phyloP scores from a whole-genome alignment of 208 protist genomes.

The Acanthamoeba divionensis region DNA sequence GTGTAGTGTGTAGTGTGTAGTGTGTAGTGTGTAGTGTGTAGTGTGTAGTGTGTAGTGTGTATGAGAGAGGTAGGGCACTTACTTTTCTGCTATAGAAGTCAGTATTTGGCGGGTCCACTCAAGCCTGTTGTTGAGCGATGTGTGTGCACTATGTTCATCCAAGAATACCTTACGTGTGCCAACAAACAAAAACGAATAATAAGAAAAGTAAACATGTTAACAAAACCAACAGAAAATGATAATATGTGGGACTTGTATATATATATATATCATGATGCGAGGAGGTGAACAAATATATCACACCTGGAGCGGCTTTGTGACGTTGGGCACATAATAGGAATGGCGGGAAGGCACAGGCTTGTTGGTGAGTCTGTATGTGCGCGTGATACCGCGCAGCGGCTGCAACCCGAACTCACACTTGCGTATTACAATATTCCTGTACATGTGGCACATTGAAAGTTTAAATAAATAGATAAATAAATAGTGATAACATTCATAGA shows the following conservation, averaged over 20 bases:
- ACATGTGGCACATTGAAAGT: not conserved
- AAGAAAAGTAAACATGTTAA: no score
- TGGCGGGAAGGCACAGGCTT: constrained; percentile 27
- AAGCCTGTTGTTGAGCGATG: not conserved
- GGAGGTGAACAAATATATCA: not conserved
- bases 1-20: not conserved
- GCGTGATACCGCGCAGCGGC: constrained; percentile 7
- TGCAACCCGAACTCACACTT: not conserved
- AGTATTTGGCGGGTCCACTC: not conserved
- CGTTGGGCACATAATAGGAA: constrained; percentile 46
- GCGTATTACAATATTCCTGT: not conserved
- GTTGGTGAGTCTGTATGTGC: constrained; percentile 32
- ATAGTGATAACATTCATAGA: not conserved
- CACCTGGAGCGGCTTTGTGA: constrained; percentile 10
- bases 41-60: not conserved
- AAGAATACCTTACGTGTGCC: constrained; percentile 1
- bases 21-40: not conserved
- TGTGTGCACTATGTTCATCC: not conserved
- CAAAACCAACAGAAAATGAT: no score
- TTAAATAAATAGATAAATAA: not conserved
- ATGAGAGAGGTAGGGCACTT: not conserved
- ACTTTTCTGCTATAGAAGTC: not conserved
- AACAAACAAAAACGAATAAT: no score
- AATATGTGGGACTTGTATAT: no score
- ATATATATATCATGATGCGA: not conserved